These are phyloP conservation scores for Barbarea vulgaris DNA, from an alignment of 345 rosid species.

Conservation along the genomic window DNA sequence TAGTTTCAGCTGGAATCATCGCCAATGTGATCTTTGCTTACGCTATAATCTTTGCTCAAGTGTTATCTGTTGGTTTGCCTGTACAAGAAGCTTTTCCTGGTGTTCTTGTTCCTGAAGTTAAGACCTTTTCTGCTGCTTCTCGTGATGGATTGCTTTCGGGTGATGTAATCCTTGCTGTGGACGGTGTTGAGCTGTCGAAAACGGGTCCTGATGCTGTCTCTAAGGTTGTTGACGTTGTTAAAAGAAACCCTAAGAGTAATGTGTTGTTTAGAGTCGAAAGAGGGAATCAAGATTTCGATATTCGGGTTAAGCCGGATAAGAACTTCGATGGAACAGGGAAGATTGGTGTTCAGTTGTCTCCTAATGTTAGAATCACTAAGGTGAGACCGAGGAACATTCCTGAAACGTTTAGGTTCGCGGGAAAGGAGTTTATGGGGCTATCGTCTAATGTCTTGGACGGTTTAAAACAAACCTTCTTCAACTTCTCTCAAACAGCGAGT, in stretches of 20 bases:
- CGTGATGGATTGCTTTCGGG: slow-evolving; percentile 89
- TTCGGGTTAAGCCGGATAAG: slow-evolving; percentile 79
- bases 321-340: slow-evolving; percentile 80
- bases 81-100: slow-evolving; percentile 95
- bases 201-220: slow-evolving; percentile 65
- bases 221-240: slow-evolving; percentile 69
- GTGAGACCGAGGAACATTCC: slow-evolving; percentile 57
- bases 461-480: slow-evolving; percentile 76
- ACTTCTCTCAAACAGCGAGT: slow-evolving; percentile 88
- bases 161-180: slow-evolving; percentile 71
- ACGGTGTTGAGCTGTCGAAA: slow-evolving; percentile 57
- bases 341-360: slow-evolving; percentile 89
- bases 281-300: slow-evolving; percentile 55
- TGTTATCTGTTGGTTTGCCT: slow-evolving; percentile 82
- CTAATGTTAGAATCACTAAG: slow-evolving; percentile 72
- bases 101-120: slow-evolving; percentile 84
- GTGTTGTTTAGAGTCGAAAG: slow-evolving; percentile 70
- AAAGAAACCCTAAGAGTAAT: slow-evolving; percentile 60
- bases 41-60: slow-evolving; percentile 76
- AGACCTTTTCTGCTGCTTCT: slow-evolving; percentile 85
- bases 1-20: slow-evolving; percentile 87
- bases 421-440: slow-evolving; percentile 76
- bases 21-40: slow-evolving; percentile 90
- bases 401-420: slow-evolving; percentile 64
- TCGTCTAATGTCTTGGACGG: slow-evolving; percentile 75